Base-by-base conservation (phyloP, 176 grass and related monocot species). In the Oryza officinalis region DNA sequence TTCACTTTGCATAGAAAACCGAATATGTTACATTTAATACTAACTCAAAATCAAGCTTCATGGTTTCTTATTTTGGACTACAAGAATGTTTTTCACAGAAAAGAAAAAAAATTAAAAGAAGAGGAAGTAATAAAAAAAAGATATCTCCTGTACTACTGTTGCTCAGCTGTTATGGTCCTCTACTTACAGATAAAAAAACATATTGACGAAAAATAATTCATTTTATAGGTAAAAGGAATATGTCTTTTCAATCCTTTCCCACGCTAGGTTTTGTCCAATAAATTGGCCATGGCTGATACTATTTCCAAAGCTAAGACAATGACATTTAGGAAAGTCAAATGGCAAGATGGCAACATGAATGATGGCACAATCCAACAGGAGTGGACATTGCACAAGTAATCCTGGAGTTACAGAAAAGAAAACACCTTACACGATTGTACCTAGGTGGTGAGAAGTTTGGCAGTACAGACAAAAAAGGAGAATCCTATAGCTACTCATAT, bases 401-500 rank as follows among this genome's bases (percentile, higher is more conserved):
- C 9, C 12, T 60, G 2, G 47, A 60, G n/a, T 81, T 41, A 59
- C 8, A 54, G 20, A 70, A 81, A 38, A 81, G 47, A 20, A 31
- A 71, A 10, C 25, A 71, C 15, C 67, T 18, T 59, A 63, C 17
- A 80, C 22, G 45, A 54, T 44, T 27, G 5, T 25, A 27, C n/a
- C 9, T 17, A 79, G 6, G 11, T 63, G 17, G 18, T 7, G 73
- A 26, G 44, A 80, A 71, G 25, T 49, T 49, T 41, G 69, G 49
- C 77, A 80, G 14, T 76, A 71, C 10, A 77, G 63, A 14, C 1
- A 22, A 75, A 50, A 23, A 71, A 43, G 76, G 64, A 80, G 8
- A 80, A 41, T 35, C 22, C 18, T 75, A 61, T 25, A 63, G 64
- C 50, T 63, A 38, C 45, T 46, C 10, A 12, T 82, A 47, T 49